Base-by-base conservation (phyloP, 2,329 filamentous ascomycete genomes). In the Penicillium sp. region DNA sequence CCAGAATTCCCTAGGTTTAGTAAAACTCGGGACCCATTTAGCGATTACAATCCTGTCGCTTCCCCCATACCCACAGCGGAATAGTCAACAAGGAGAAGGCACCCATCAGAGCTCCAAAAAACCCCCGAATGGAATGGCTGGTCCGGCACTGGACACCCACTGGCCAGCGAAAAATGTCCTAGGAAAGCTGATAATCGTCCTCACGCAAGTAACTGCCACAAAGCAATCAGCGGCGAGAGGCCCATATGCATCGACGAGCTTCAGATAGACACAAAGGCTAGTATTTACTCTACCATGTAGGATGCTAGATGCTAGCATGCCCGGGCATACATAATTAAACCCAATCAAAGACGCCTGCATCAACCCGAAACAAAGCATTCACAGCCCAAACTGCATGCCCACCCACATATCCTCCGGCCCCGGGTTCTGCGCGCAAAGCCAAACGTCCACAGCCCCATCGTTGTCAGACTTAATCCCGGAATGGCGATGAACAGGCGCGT, bases 141-240 rank as follows among this genome's bases (percentile, higher is more conserved):
- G 64, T 0, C 83, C 83, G 0, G 66, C 69, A 0, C 71, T 50
- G 1, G 71, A 64, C 0, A 83, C 74, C 83, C 83, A 86, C 4
- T 78, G 71, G 2, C 76, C 76, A 0, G 82, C 79, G 47, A 85
- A 84, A 56, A 84, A 84, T 0, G 81, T 82, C 82, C 83, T 86
- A 0, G 81, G 77, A 63, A 85, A 85, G 0, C 78, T 75, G 8
- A 86, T 77, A 5, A 84, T 69, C 11, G 81, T 76, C 3, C 83
- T 75, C 15, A 81, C 69, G 35, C 79, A 79, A 1, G 82, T 83
- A 0, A 85, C 78, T 53, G 82, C 79, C 12, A 83, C 81, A 63
- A 86, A 84, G 65, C 82, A 84, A 62, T 85, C 82, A 1, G 78
- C 79, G 0, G 80, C 78, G 0, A 83, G 63, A 1, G 74, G 68